Base-by-base conservation (phyloP, 805 yeast genomes). In the Schizosaccharomyces japonicus region DNA sequence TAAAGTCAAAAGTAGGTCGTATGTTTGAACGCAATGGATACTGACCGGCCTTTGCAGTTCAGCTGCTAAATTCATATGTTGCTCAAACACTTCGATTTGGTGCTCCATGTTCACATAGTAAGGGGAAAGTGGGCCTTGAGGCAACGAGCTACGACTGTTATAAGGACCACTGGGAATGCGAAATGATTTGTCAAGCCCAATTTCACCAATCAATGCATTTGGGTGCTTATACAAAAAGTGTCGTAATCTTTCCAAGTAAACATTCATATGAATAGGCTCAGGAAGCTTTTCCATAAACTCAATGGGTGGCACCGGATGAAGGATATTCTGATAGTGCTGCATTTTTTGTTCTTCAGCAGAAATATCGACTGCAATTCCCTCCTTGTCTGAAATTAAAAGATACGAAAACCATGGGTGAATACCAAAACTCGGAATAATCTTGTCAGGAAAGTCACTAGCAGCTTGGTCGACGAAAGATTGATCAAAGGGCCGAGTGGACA, bases 101-200 rank as follows among this genome's bases (percentile, higher is more conserved):
- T 90, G 96, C 0, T 61, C 64, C 63, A 81, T 61, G 1, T 57
- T 57, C 1, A 82, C 85, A 50, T 68, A 66, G 49, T 70, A 71
- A n/a, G 64, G 66, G 1, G 68, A 60, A 27, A 69, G 51, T 15
- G 15, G 36, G 30, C 47, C 45, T 21, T 25, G 26, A n/a, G 34
- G 40, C 26, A 23, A 13, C n/a, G 26, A 44, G 13, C 28, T 42
- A 13, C 39, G 48, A 1, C 42, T 17, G 29, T 45, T 31, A 25
- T 50, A 53, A 17, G 47, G 56, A 50, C 49, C 44, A 19, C 31
- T 48, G 5, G 92, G 93, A 3, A 85, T 59, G 32, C 80, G 60
- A 56, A 81, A 80, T 28, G 73, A 56, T 58, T 77, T 80, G 59
- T 87, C 98, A 2, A 90, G 62, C 0, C 98, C 98, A n/a, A 83